Percentiles rank a stretch among this genome's conserved stretches.
These are phyloP conservation scores for Dryadomyces quercivorus DNA, from an alignment of 2,329 filamentous ascomycete genomes.

Conservation along the genomic window DNA sequence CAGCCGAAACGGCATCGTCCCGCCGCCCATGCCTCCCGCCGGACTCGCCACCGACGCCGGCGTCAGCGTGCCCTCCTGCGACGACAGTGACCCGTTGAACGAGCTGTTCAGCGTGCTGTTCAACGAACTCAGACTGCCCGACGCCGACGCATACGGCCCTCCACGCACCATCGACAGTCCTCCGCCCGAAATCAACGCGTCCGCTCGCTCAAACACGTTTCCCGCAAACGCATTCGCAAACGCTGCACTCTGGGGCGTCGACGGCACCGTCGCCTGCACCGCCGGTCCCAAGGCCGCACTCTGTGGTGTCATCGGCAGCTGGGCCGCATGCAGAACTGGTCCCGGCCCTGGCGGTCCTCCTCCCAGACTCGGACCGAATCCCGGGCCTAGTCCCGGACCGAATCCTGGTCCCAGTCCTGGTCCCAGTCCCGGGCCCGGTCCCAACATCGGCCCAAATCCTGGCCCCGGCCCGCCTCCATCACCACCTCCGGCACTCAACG, in stretches of 20 bases:
- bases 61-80: constrained; percentile 18
- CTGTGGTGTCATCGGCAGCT: constrained; percentile 71
- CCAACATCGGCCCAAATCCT: background rate
- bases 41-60: constrained; percentile 19
- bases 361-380: background rate
- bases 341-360: too few relatives aligned
- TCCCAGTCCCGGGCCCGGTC: background rate
- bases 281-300: constrained; percentile 83
- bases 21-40: constrained; percentile 1
- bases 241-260: constrained; percentile 47
- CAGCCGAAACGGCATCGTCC: constrained; percentile 17
- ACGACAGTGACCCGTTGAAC: constrained; percentile 14
- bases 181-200: constrained; percentile 44
- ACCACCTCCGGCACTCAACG: constrained; percentile 14
- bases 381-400: too few relatives aligned
- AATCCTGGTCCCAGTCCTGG: too few relatives aligned
- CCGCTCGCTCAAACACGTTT: constrained; percentile 48
- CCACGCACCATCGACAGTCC: constrained; percentile 41
- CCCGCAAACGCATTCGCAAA: constrained; percentile 43
- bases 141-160: constrained; percentile 46
- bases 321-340: constrained; percentile 11
- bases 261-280: constrained; percentile 78
- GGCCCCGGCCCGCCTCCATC: background rate
- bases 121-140: constrained; percentile 35
- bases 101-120: constrained; percentile 14